Conservation (phyloP, 371 early-diverging fungal species). For the Rhizomucor pusillus region DNA sequence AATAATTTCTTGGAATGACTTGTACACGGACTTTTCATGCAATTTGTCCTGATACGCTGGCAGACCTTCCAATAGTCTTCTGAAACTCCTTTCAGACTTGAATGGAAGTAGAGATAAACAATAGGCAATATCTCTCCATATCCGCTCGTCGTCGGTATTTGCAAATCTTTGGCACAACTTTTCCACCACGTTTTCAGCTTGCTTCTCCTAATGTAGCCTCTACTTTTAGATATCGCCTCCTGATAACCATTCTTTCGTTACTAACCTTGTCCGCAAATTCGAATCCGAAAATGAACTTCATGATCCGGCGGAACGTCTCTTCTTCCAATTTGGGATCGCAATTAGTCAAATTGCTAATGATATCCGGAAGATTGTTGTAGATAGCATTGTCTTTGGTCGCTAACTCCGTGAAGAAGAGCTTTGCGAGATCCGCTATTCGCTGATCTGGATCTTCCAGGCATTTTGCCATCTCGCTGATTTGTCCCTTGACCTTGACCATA, state of each 20-base stretch:
- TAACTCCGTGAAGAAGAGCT: conserved; percentile 94
- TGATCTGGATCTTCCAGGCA: conserved; percentile 88
- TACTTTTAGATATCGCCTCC: not conserved
- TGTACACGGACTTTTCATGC: conserved; percentile 77
- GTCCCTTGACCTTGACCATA: conserved; percentile 98
- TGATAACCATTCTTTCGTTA: not conserved
- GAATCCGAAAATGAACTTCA: conserved; percentile 84
- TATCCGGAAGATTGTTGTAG: conserved; percentile 97
- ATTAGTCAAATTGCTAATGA: conserved; percentile 84
- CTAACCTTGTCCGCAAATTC: conserved; percentile 87
- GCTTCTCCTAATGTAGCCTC: conserved; percentile 68
- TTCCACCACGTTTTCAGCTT: conserved; percentile 91
- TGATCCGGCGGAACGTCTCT: conserved; percentile 77
- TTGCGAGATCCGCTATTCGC: conserved; percentile 87
- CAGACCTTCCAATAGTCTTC: conserved; percentile 77
- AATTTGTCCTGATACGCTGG: conserved; percentile 87
- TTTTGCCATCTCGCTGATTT: conserved; percentile 95
- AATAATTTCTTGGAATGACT: conserved; percentile 80
- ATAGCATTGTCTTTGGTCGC: conserved; percentile 96
- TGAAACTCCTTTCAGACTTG: conserved; percentile 80
- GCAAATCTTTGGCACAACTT: conserved; percentile 93
- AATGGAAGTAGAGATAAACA: conserved; percentile 87
- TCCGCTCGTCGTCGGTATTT: conserved; percentile 68
- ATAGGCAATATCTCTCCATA: conserved; percentile 91
- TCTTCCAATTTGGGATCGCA: conserved; percentile 65